Base-by-base conservation (phyloP, 768 basidiomycete species). In the Mycena galericulata region DNA sequence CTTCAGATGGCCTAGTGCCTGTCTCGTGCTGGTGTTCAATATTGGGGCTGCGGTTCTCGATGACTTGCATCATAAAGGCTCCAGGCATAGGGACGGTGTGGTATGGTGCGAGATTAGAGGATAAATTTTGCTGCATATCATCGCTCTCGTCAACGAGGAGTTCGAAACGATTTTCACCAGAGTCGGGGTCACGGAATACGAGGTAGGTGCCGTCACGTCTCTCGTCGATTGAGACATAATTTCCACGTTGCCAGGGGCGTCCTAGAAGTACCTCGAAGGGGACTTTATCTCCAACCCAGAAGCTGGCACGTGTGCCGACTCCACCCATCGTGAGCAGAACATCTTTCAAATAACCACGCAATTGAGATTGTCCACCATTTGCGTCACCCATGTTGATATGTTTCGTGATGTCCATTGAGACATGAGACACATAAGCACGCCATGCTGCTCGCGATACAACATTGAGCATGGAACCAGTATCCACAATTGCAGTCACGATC, bases 141-240 rank as follows among this genome's bases (percentile, higher is more conserved):
- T 62, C 62, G 3, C 38, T 46, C 9, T 57, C 63, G 40, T 65
- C 63, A 9, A 65, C 64, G 0, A 65, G 30, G 1, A 57, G 29
- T n/a, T 65, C 55, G 9, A 50, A 58, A 1, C 64, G 17, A 4
- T 57, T 57, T 1, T 30, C 36, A 2, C 46, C 36, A 1, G 63
- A 38, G 0, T 65, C 63, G 1, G 63, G 63, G 29, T 65, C 63
- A 2, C 27, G 14, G 56, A 65, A 65, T 1, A 58, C 47, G 0
- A 65, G 30, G 24, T 65, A 65, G 11, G 73, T 75, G 1, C 74
- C 74, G 20, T 72, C 68, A 0, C 59, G 30, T 0, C 70, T 11
- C 53, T 75, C 74, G 10, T 74, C 74, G 36, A 75, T 75, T 18
- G 59, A 61, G 15, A 75, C 74, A 20, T 36, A 71, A 27, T 75